phyloP scores from a whole-genome alignment of 495 filamentous ascomycete genomes.

The Penicillium nucicola region DNA sequence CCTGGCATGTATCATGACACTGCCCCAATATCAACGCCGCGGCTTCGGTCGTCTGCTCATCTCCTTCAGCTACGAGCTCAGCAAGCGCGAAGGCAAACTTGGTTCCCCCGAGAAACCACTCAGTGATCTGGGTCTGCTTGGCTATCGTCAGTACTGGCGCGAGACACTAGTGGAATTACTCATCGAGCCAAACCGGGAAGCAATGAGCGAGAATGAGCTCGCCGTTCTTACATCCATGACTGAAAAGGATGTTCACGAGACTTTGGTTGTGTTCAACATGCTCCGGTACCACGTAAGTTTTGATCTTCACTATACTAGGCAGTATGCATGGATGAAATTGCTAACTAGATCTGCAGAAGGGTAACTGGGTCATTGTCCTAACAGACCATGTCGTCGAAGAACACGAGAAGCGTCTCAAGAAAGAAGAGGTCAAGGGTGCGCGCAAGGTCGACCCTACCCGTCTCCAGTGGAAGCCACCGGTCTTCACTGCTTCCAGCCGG shows the following conservation, averaged over 20 bases:
- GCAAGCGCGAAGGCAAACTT: conserved; percentile 89
- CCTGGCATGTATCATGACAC: conserved; percentile 92
- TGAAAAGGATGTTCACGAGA: conserved; percentile 90
- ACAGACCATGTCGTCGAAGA: conserved; percentile 76
- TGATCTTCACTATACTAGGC: background rate
- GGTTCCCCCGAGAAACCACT: conserved; percentile 96
- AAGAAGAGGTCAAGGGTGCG: conserved; percentile 73
- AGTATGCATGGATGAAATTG: background rate
- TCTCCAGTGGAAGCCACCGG: conserved; percentile 93
- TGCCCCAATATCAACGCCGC: conserved; percentile 93
- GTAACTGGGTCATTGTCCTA: conserved; percentile 88
- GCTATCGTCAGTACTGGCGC: conserved; percentile 95
- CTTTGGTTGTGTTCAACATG: conserved; percentile 89
- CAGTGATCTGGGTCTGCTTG: conserved; percentile 84
- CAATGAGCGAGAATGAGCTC: conserved; percentile 78
- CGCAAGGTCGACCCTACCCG: conserved; percentile 72
- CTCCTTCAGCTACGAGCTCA: conserved; percentile 96
- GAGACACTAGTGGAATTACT: conserved; percentile 87
- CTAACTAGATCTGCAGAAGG: conserved; percentile 56
- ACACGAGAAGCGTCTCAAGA: conserved; percentile 65
- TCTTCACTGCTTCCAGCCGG: conserved; percentile 81
- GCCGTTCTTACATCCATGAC: conserved; percentile 85
- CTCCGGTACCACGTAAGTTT: conserved; percentile 72
- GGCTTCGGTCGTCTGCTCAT: conserved; percentile 92
- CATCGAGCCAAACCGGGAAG: conserved; percentile 55